phyloP scores from a whole-genome alignment of 164 flowering plant genomes.

The Magnolia kwangsiensis region DNA sequence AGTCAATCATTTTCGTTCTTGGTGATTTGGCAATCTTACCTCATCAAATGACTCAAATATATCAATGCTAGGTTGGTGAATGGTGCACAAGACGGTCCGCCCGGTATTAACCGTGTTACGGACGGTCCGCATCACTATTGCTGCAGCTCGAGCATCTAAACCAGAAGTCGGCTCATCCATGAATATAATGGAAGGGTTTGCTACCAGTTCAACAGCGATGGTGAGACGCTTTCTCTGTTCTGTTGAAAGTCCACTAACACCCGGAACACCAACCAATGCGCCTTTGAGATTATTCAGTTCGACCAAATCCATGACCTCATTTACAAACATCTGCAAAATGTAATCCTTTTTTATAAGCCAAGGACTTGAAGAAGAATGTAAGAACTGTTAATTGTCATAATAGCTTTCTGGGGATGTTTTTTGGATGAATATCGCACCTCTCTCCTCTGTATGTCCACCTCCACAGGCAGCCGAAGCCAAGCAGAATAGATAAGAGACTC shows the following conservation, averaged over 20 bases:
- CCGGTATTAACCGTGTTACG: constrained; percentile 98
- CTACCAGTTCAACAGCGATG: constrained; percentile 96
- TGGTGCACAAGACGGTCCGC: constrained; percentile 94
- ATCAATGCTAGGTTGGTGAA: constrained; percentile 97
- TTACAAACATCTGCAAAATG: constrained; percentile 67
- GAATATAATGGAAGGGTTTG: constrained; percentile 95
- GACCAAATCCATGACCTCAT: constrained; percentile 86
- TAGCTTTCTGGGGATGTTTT: background rate
- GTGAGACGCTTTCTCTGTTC: constrained; percentile 94
- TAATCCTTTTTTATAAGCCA: background rate
- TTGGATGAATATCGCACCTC: constrained; percentile 16
- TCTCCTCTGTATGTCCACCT: constrained; percentile 22
- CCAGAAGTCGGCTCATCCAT: constrained; percentile 99
- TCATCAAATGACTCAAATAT: constrained; percentile 97
- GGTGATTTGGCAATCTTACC: constrained; percentile 26
- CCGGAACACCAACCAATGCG: constrained; percentile 87
- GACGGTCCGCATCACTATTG: constrained; percentile 94
- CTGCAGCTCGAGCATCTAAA: constrained; percentile 97
- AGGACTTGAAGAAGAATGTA: background rate
- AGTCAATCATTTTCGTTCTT: background rate
- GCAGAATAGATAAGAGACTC: constrained; percentile 36
- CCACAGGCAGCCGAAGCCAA: constrained; percentile 32
- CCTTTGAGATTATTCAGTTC: constrained; percentile 75
- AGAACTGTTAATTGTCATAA: no score
- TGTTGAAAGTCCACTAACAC: constrained; percentile 86